phyloP scores from a whole-genome alignment of 495 filamentous ascomycete species.

The Penicillium manginii region DNA sequence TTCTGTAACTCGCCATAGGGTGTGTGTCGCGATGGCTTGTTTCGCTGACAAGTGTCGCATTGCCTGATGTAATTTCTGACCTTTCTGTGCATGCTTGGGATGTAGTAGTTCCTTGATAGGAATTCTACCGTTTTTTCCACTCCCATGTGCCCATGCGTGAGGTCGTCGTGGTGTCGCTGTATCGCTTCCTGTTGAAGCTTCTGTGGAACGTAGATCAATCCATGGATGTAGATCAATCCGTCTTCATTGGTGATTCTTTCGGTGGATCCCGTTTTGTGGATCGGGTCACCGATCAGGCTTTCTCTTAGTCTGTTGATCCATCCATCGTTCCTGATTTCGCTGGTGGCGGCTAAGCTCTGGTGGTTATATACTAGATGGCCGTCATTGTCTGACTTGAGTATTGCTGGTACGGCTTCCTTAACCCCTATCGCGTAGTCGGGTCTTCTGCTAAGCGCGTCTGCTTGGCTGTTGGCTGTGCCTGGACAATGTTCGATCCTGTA shows the following conservation, averaged over 20 bases:
- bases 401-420: conserved; percentile 13
- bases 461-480: conserved; percentile 18
- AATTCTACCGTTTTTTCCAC: conserved; percentile 13
- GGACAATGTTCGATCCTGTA: conserved; percentile 20
- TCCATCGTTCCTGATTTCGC: conserved; percentile 3
- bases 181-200: conserved; percentile 12
- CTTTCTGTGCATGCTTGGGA: conserved; percentile 5
- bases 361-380: conserved; percentile 11
- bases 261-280: background rate
- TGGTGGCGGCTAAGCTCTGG: conserved; percentile 5
- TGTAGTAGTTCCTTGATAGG: conserved; percentile 13
- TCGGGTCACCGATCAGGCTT: background rate
- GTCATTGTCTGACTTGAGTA: conserved; percentile 14
- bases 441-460: conserved; percentile 16
- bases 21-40: conserved; percentile 8
- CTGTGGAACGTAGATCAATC: conserved; percentile 12
- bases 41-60: conserved; percentile 7
- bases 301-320: background rate
- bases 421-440: conserved; percentile 14
- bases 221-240: conserved; percentile 14
- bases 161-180: conserved; percentile 6
- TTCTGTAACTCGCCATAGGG: conserved; percentile 19
- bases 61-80: conserved; percentile 14
- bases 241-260: background rate
- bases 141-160: conserved; percentile 3